phyloP scores from a whole-genome alignment of 2,329 filamentous ascomycete genomes.

The Aplosporella prunicola region DNA sequence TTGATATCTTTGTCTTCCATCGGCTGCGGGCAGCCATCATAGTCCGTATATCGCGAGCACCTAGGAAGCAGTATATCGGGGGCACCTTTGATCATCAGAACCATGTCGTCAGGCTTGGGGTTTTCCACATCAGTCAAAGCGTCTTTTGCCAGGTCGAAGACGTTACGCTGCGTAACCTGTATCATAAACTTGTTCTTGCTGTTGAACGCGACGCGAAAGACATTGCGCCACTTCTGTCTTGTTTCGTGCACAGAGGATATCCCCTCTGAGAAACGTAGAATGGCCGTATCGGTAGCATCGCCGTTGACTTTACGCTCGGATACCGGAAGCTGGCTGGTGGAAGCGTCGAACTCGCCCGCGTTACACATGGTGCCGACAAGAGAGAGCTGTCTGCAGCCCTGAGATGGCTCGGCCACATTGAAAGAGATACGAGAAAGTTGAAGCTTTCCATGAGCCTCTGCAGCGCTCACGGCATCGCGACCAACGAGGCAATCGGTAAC shows the following conservation, averaged over 20 bases:
- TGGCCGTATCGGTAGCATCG: constrained; percentile 67
- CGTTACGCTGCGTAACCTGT: constrained; percentile 31
- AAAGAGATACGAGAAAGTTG: constrained; percentile 9
- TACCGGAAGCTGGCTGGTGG: constrained; percentile 50
- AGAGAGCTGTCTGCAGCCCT: constrained; percentile 45
- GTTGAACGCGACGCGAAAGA: constrained; percentile 58
- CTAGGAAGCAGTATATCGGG: constrained; percentile 62
- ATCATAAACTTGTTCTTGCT: constrained; percentile 81
- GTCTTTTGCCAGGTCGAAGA: constrained; percentile 22
- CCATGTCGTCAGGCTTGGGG: constrained; percentile 8
- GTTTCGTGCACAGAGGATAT: constrained; percentile 52
- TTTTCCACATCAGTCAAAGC: constrained; percentile 13
- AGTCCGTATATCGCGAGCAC: constrained; percentile 49
- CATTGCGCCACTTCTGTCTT: constrained; percentile 53
- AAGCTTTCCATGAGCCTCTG: constrained; percentile 10
- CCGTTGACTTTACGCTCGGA: constrained; percentile 57
- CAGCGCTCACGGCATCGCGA: constrained; percentile 20
- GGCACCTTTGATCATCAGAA: constrained; percentile 70
- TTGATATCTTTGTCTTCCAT: constrained; percentile 40
- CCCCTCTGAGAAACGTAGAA: constrained; percentile 60
- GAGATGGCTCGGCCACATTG: constrained; percentile 31
- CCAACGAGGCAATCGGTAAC: constrained; percentile 61
- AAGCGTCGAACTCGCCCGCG: constrained; percentile 62
- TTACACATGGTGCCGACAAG: constrained; percentile 61
- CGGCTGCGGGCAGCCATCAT: constrained; percentile 44